These are phyloP conservation scores for Homolaphlyctis polyrhiza DNA, from an alignment of 371 early-diverging fungal genomes.

Conservation along the genomic window DNA sequence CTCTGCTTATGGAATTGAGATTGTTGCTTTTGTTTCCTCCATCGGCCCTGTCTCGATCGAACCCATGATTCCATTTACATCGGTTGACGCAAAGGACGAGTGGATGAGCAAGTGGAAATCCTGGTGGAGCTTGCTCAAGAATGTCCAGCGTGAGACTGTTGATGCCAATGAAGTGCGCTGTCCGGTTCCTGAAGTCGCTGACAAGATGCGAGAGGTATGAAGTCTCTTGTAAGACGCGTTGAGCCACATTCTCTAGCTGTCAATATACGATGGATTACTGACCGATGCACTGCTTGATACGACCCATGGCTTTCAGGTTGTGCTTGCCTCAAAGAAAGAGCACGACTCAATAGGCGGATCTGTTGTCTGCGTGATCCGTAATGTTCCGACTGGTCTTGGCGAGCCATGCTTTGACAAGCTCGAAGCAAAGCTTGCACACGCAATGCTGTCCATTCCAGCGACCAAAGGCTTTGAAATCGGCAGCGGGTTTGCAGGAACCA, in stretches of 20 bases:
- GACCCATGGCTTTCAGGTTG: conserved; percentile 31
- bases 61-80: conserved; percentile 21
- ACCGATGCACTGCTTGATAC: background rate
- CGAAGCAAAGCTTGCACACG: conserved; percentile 94
- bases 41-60: conserved; percentile 78
- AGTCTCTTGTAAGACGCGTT: background rate
- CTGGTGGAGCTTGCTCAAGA: conserved; percentile 62
- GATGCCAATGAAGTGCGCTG: conserved; percentile 72
- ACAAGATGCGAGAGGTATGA: conserved; percentile 60
- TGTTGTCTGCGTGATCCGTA: conserved; percentile 94
- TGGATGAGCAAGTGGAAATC: conserved; percentile 44
- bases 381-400: conserved; percentile 90
- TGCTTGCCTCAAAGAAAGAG: conserved; percentile 69
- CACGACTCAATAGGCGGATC: conserved; percentile 95
- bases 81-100: conserved; percentile 43
- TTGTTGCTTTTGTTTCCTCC: conserved; percentile 90
- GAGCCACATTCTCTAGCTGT: too few species aligned
- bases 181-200: conserved; percentile 58
- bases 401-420: conserved; percentile 98
- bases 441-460: conserved; percentile 98
- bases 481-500: conserved; percentile 85
- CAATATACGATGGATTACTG: conserved; percentile 2
- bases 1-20: conserved; percentile 75
- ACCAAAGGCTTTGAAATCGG: conserved; percentile 98
- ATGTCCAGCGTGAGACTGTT: conserved; percentile 65